These are phyloP conservation scores for Coriolopsis trogii DNA, from an alignment of 1,284 basidiomycete genomes.

Conservation along the genomic window DNA sequence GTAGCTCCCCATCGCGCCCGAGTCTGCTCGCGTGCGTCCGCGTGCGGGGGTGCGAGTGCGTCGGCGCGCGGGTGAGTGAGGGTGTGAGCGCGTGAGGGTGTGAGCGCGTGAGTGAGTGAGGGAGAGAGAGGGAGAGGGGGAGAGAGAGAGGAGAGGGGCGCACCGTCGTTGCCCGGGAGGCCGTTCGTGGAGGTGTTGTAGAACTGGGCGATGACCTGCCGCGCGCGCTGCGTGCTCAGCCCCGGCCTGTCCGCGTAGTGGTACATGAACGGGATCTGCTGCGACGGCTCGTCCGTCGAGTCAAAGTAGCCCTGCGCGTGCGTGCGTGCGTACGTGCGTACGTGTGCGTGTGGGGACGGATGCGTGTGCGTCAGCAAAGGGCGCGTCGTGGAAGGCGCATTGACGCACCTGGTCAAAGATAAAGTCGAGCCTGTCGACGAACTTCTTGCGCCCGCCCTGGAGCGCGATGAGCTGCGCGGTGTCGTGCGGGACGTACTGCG, in stretches of 20 bases:
- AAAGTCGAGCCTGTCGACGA: constrained; percentile 56
- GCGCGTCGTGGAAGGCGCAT: not conserved
- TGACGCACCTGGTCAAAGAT: constrained; percentile 52
- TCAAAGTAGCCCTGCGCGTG: constrained; percentile 61
- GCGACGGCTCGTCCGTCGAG: constrained; percentile 62
- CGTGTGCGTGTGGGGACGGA: too few relatives aligned
- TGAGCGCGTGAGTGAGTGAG: not conserved
- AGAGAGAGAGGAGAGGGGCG: constrained; percentile 8
- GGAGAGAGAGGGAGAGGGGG: not conserved
- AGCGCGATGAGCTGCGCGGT: constrained; percentile 59
- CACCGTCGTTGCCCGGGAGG: constrained; percentile 66
- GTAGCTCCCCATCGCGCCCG: constrained; percentile 72
- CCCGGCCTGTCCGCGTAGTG: constrained; percentile 64
- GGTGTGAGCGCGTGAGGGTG: not conserved
- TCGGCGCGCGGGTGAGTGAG: too few relatives aligned
- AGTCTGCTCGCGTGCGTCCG: too few relatives aligned
- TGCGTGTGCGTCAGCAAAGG: too few relatives aligned
- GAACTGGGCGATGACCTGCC: constrained; percentile 54
- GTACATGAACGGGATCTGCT: constrained; percentile 68
- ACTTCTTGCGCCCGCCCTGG: constrained; percentile 59
- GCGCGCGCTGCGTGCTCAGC: constrained; percentile 55
- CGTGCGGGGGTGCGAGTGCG: too few relatives aligned
- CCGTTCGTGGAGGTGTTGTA: constrained; percentile 59
- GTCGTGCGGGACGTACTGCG: constrained; percentile 63
- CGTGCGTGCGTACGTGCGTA: too few relatives aligned